Percentiles rank a stretch among this genome's conserved stretches.
phyloP scores from a whole-genome alignment of 345 rosid species.

The Xanthoceras sorbifolium region DNA sequence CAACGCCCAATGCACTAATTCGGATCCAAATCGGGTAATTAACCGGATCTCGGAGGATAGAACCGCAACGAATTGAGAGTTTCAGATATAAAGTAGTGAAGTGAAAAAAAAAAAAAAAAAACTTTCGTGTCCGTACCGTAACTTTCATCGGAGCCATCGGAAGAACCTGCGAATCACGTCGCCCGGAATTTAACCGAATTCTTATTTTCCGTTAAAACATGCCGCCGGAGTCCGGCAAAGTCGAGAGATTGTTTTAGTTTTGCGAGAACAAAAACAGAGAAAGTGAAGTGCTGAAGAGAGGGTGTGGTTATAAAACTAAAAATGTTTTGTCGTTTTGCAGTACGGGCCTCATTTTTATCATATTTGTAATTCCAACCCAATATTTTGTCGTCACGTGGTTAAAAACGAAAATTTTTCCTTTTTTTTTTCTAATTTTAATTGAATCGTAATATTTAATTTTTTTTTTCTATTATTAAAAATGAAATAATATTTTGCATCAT shows the following conservation, averaged over 20 bases:
- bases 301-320: conserved; percentile 7
- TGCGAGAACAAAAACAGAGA: neutral
- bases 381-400: neutral
- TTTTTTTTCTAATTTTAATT: neutral
- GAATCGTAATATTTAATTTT: too few species aligned
- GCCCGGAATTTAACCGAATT: conserved; percentile 23
- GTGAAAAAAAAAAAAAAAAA: neutral
- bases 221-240: conserved; percentile 52
- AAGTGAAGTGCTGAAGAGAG: conserved; percentile 2
- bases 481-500: neutral
- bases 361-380: neutral
- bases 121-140: conserved; percentile 24
- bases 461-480: too few species aligned
- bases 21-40: conserved; percentile 32
- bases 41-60: conserved; percentile 29
- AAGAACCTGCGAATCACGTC: conserved; percentile 35
- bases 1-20: neutral
- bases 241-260: conserved; percentile 5
- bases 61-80: neutral
- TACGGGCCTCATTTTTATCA: neutral
- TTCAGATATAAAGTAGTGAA: neutral
- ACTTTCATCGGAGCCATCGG: conserved; percentile 17
- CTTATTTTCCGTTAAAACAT: conserved; percentile 27
- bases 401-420: neutral
- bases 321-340: conserved; percentile 3